Conservation (phyloP, 352 stramenopile species). For the Globisporangium nunn region DNA sequence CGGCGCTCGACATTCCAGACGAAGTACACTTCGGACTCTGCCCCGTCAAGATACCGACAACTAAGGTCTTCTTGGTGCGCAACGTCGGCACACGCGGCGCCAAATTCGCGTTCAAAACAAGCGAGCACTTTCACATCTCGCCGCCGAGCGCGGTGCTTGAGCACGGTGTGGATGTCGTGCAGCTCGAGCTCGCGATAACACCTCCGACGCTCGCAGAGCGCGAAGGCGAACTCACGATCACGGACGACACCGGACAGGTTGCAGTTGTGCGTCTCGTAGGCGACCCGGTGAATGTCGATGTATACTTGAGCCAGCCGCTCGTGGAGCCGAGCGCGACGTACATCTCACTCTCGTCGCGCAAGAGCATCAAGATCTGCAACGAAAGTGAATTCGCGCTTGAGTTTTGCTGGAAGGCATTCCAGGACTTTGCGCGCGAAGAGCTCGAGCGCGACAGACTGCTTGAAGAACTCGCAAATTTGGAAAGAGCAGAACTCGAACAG, state of each 20-base stretch:
- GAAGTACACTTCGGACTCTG: constrained; percentile 82
- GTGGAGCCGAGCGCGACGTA: constrained; percentile 87
- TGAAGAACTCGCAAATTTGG: constrained; percentile 78
- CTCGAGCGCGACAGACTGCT: constrained; percentile 75
- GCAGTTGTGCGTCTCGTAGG: constrained; percentile 68
- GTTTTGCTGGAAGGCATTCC: constrained; percentile 92
- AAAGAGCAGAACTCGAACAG: constrained; percentile 52
- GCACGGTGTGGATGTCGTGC: constrained; percentile 45
- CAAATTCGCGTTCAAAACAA: constrained; percentile 70
- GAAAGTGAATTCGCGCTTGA: constrained; percentile 86
- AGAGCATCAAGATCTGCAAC: constrained; percentile 91
- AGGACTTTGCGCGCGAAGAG: constrained; percentile 61
- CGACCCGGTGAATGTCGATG: constrained; percentile 81
- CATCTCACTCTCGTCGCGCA: constrained; percentile 87
- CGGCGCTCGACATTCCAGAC: constrained; percentile 88
- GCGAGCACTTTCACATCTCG: constrained; percentile 48
- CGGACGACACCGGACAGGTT: constrained; percentile 73
- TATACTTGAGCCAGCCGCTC: constrained; percentile 84
- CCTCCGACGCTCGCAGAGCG: constrained; percentile 29
- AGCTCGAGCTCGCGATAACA: constrained; percentile 68
- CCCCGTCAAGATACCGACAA: constrained; percentile 79
- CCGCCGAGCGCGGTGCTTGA: constrained; percentile 61
- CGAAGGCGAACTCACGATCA: constrained; percentile 75
- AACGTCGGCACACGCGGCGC: constrained; percentile 84
- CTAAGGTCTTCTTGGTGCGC: constrained; percentile 78